phyloP scores from a whole-genome alignment of 108 stramenopile species.

The Cyclotella distinguenda region DNA sequence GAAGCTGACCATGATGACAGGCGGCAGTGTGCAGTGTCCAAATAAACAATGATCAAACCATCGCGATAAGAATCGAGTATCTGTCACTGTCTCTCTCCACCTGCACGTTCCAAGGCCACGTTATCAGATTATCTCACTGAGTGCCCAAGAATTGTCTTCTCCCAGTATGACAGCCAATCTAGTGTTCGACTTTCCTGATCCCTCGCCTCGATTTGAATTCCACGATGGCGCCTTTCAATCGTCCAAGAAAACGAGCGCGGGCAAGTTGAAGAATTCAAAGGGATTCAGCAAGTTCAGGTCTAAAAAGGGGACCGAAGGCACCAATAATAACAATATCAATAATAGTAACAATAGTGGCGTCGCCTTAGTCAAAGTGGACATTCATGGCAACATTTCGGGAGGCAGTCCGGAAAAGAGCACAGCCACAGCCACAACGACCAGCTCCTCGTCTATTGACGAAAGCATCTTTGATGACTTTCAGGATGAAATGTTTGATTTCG shows the following conservation, averaged over 20 bases:
- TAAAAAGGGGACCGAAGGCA: background rate
- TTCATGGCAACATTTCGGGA: background rate
- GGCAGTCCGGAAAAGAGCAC: conserved; percentile 9
- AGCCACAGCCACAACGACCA: conserved; percentile 6
- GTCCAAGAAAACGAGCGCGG: background rate
- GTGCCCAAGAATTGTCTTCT: too few species aligned
- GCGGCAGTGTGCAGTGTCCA: too few species aligned
- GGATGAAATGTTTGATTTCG: background rate
- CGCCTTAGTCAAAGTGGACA: too few species aligned
- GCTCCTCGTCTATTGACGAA: conserved; percentile 7
- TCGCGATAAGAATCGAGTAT: too few species aligned
- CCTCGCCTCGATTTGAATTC: conserved; percentile 30
- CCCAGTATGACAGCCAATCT: conserved; percentile 11
- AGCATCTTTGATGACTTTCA: conserved; percentile 9
- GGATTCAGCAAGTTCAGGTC: conserved; percentile 25
- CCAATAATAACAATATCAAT: background rate
- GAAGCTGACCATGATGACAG: too few species aligned
- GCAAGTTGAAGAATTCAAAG: conserved; percentile 7
- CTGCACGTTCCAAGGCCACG: too few species aligned
- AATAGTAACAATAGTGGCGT: too few species aligned
- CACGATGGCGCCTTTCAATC: background rate
- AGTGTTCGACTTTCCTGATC: conserved; percentile 37
- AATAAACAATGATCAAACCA: too few species aligned
- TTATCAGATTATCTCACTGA: too few species aligned
- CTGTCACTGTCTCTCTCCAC: too few species aligned